phyloP scores from a whole-genome alignment of 768 basidiomycete species.

The Pholiota microspora region DNA sequence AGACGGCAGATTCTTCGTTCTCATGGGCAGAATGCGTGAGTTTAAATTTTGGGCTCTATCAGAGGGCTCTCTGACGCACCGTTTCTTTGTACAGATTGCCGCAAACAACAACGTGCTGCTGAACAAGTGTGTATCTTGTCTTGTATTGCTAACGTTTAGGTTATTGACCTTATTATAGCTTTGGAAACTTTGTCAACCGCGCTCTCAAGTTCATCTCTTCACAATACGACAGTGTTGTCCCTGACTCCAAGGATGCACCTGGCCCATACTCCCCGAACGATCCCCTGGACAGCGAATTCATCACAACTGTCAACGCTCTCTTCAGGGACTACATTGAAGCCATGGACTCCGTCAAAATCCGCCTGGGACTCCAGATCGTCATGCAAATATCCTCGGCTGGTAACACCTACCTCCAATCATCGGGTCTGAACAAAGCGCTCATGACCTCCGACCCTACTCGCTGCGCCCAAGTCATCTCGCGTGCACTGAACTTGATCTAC shows the following conservation, averaged over 20 bases:
- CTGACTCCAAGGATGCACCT: slow-evolving; percentile 69
- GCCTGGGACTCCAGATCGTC: slow-evolving; percentile 81
- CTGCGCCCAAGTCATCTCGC: slow-evolving; percentile 87
- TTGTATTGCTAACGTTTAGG: not conserved
- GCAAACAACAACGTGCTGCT: slow-evolving; percentile 92
- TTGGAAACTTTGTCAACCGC: slow-evolving; percentile 98
- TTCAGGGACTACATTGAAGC: slow-evolving; percentile 78
- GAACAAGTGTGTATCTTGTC: slow-evolving; percentile 67
- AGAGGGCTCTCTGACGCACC: slow-evolving; percentile 4
- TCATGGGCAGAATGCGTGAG: slow-evolving; percentile 93
- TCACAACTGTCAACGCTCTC: slow-evolving; percentile 74
- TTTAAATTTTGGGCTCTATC: slow-evolving; percentile 4
- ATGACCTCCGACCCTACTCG: slow-evolving; percentile 78
- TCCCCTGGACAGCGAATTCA: slow-evolving; percentile 68
- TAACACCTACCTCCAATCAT: slow-evolving; percentile 92
- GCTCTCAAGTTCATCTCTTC: slow-evolving; percentile 88
- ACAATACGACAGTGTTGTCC: slow-evolving; percentile 77
- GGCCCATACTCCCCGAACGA: slow-evolving; percentile 73
- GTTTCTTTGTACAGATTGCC: slow-evolving; percentile 52
- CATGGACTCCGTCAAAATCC: slow-evolving; percentile 91
- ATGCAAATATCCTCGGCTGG: slow-evolving; percentile 89
- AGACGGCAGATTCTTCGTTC: slow-evolving; percentile 93
- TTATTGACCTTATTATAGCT: slow-evolving; percentile 44
- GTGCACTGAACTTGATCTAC: slow-evolving; percentile 93
- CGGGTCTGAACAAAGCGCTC: slow-evolving; percentile 87